Evolutionary conservation across 495 filamentous ascomycete genomes (phyloP), one percentile per base, ranked within the genome.

Genomic region (Clavariopsis aquatica): DNA sequence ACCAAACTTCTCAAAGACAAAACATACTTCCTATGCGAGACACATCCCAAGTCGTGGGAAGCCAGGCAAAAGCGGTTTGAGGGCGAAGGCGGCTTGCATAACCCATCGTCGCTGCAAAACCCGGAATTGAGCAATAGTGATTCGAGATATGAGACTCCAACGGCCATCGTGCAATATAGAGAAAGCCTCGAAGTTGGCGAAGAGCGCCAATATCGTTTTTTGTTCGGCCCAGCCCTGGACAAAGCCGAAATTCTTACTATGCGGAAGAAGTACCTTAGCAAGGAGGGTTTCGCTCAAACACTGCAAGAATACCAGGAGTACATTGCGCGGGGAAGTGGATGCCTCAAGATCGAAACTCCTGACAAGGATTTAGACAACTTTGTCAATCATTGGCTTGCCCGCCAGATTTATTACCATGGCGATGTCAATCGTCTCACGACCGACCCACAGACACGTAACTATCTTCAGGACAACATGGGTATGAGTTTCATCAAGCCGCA

Each of bases 391-490:
- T 84, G 82, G 82, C 74, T 84, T 26, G 79, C 82, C 20, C 81
- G 82, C 9, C 82, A 84, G 63, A 78, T 79, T 29, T 83, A 78
- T 74, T 83, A 84, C 69, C 82, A 84, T 64, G 82, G 82, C 61
- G 80, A 82, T 56, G 79, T 82, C 56, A 84, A 84, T 69, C 81
- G 82, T n/a, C 66, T 84, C 53, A 83, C 81, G 31, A 83, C 82
- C 0, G 82, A 84, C 63, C 82, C 82, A 38, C 82, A 84, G 69
- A 84, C 82, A 19, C 79, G 82, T 23, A 84, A 84, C 69, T 84
- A 83, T 69, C 68, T 84, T 23, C 82, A 84, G 61, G 82, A 84
- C 74, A 83, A 82, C 71, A 83, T 84, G 82, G 82, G 82, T 60
- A 84, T 84, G 82, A 80, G 78, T 64, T 84, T 79, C 72, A 83